phyloP scores from a whole-genome alignment of 140 eudicot species.

The Bidens hawaiensis region DNA sequence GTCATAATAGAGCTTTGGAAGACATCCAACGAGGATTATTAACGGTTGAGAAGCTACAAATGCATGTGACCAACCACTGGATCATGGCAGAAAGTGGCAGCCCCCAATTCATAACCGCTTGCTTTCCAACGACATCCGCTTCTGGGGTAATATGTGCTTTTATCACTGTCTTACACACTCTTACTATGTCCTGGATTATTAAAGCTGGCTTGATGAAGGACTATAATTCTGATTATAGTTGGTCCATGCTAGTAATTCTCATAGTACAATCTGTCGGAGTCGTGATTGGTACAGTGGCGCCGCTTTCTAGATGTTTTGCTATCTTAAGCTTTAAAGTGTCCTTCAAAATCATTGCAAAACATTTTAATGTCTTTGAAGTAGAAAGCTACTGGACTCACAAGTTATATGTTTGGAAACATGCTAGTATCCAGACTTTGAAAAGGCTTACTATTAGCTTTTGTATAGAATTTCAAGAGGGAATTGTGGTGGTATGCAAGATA shows the following conservation, averaged over 20 bases:
- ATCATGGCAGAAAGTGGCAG: conserved; percentile 4
- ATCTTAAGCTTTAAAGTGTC: not conserved
- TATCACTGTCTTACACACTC: not conserved
- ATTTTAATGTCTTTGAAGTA: not conserved
- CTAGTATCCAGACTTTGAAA: not conserved
- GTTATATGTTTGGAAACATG: not conserved
- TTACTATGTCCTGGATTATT: not conserved
- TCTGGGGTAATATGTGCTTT: conserved; percentile 4
- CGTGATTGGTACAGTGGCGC: not conserved
- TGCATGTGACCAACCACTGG: not conserved
- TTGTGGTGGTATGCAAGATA: conserved; percentile 1
- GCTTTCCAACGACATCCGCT: not conserved
- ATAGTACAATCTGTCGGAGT: conserved; percentile 1
- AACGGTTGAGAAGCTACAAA: not conserved
- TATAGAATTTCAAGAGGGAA: not conserved
- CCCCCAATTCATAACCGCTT: not conserved
- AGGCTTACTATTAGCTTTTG: not conserved
- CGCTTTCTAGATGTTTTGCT: not conserved
- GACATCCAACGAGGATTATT: not conserved
- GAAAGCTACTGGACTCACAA: not conserved
- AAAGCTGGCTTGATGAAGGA: not conserved
- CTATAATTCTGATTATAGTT: not conserved
- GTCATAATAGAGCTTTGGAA: not conserved
- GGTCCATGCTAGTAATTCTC: conserved; percentile 1
- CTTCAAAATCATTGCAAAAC: not conserved